Evolutionary conservation across 768 basidiomycete genomes (phyloP), one percentile per base, ranked within the genome.

Genomic region (Pholiota molesta): DNA sequence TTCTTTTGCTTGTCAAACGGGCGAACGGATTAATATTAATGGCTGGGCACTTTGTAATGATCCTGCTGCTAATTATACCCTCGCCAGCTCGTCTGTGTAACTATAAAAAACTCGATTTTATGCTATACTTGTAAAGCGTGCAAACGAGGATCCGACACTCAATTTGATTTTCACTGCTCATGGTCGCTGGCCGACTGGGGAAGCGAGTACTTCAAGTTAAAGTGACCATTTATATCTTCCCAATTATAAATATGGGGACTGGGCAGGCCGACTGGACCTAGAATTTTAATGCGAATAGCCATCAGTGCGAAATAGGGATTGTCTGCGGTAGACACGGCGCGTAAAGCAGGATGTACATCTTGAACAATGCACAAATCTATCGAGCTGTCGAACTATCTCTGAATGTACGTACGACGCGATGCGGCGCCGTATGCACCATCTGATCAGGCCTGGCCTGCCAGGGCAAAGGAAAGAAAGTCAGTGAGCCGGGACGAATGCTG

Each of bases 1-100:
- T 49, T 49, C 47, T 49, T 49, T 49, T 49, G 23, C 47, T 26
- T 49, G 47, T 49, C 47, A 49, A 21, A 49, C 47, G 47, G 47
- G n/a, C 19, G 47, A 49, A 49, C 47, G 47, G 47, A 26, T 49
- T 49, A 49, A 49, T 49, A 49, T 23, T 49, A 23, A 26, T 11
- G 42, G 17, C 42, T 37, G 35, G 35, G 35, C 35, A 37, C 35
- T 16, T 11, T 37, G 35, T 16, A 13, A 37, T 37, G 35, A 37
- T 37, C 35, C 10, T 37, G 35, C 11, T 11, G 35, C 42, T 44
- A 44, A 44, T 44, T 44, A n/a, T 44, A 44, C 17, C n/a, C 42
- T 44, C 42, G 42, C 42, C 42, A 44, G 42, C 42, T 44, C 42
- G 42, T 9, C 42, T 21, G n/a, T n/a, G 42, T n/a, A 21, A n/a